Evolutionary conservation across 2,329 filamentous ascomycete species (phyloP).

Genomic region (Trichoderma citrinoviride): DNA sequence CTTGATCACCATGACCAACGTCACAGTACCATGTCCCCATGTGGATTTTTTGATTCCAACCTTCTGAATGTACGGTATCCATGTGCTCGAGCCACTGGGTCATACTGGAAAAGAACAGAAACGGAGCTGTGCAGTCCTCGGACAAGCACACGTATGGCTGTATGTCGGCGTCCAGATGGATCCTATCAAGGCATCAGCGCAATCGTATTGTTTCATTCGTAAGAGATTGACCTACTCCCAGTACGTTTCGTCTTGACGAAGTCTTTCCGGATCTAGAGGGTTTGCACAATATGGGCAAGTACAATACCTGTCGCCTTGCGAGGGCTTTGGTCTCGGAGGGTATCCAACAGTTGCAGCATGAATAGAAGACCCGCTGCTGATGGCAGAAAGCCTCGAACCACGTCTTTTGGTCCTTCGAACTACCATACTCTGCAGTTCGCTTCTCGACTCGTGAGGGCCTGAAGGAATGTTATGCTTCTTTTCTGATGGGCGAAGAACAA

Average conservation of each 20-base stretch:
- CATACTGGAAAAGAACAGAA: background rate
- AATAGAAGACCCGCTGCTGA: background rate
- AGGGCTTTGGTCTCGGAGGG: background rate
- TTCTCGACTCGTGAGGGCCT: background rate
- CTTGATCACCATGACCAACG: background rate
- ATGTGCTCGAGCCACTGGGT: background rate
- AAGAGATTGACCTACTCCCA: background rate
- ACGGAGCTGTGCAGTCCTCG: background rate
- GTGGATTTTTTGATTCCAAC: background rate
- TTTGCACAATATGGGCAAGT: background rate
- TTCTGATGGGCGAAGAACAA: background rate
- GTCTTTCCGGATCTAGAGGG: background rate
- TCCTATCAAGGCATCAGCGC: background rate
- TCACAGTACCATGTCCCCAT: constrained; percentile 1
- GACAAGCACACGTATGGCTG: background rate
- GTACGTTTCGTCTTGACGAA: background rate
- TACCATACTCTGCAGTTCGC: background rate
- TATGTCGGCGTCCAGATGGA: background rate
- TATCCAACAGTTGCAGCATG: background rate
- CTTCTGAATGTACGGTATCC: background rate
- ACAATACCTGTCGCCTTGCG: background rate
- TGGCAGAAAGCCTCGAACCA: background rate
- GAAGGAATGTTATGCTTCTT: background rate
- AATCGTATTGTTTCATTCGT: background rate
- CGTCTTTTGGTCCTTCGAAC: background rate